A percentile compares a stretch with the other conserved stretches of the same genome.
These are phyloP conservation scores for Polygonum aviculare DNA, from an alignment of 148 eudicot genomes.

Conservation along the genomic window DNA sequence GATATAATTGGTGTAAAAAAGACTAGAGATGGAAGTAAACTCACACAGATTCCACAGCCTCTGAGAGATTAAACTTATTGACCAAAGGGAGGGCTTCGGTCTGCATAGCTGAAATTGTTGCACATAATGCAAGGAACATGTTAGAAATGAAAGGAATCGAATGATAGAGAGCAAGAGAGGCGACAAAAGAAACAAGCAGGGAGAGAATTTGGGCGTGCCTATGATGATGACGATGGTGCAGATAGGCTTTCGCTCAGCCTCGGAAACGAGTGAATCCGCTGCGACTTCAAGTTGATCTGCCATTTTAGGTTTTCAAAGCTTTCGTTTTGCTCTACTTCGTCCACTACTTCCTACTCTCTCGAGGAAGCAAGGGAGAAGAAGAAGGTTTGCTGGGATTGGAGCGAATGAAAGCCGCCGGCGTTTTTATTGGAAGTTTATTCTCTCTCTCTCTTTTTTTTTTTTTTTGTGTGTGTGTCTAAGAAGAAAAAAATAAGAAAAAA, in stretches of 20 bases:
- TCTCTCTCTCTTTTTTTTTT: too few relatives aligned
- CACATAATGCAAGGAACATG: background rate
- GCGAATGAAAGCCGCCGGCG: background rate
- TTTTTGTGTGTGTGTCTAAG: too few relatives aligned
- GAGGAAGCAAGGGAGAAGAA: background rate
- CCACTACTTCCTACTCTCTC: background rate
- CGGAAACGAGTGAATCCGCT: constrained; percentile 17
- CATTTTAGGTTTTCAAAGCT: constrained; percentile 15
- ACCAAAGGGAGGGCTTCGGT: constrained; percentile 55
- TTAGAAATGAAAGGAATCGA: background rate
- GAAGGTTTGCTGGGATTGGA: background rate
- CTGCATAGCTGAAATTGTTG: constrained; percentile 48
- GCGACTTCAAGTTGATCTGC: constrained; percentile 17
- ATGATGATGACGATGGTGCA: constrained; percentile 44
- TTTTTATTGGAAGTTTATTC: background rate
- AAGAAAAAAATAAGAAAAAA: too few relatives aligned
- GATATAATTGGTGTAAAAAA: too few relatives aligned
- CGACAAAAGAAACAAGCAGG: background rate
- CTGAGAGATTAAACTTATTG: constrained; percentile 37
- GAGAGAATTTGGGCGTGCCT: constrained; percentile 19
- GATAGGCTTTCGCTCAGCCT: constrained; percentile 25
- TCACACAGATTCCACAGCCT: constrained; percentile 42
- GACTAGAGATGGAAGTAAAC: constrained; percentile 13
- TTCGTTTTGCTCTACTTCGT: background rate
- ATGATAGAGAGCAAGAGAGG: background rate